Base-by-base conservation (phyloP, 1,139 yeast species). In the Barnettozyma hawaiiensis region DNA sequence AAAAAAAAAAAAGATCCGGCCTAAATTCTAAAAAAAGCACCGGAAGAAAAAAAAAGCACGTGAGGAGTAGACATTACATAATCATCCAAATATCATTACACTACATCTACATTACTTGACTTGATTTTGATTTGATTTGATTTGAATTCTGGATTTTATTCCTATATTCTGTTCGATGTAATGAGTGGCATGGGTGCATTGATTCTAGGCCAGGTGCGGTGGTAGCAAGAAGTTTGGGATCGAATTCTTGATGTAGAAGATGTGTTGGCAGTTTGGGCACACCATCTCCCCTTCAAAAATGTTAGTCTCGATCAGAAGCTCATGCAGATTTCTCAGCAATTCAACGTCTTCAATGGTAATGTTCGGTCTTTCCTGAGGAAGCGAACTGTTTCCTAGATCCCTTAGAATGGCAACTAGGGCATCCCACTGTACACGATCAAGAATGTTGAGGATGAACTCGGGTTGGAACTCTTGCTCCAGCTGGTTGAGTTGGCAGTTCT, bases 161-260 rank as follows among this genome's bases (percentile, higher is more conserved):
- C 6, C 12, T 14, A 26, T n/a, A 7, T n/a, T n/a, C 7, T 26
- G 29, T 26, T n/a, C 29, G 14, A 26, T 26, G 16, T 26, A 26
- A 4, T 6, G 15, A n/a, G n/a, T n/a, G n/a, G n/a, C n/a, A n/a
- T n/a, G 8, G 29, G 15, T 8, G 22, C 5, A 26, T 3, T 10
- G 3, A 16, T 2, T 4, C 31, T 36, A 75, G 8, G 84, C 86
- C 54, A 92, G 72, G 63, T 92, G 97, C 16, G 98, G 97, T 36
- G 98, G 97, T 42, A 92, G 74, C 48, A 92, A 70, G 64, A 92
- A 85, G 70, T 92, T 92, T 39, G 99, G 97, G 55, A 92, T 89
- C 45, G 92, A 79, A 69, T 89, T 90, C 66, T 90, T 90, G 66
- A 92, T 85, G 66, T 83, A 78, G 65, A 90, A 94, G 14, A 85